Conservation (phyloP, 257 asterid genomes). For the Paulownia fortunei region DNA sequence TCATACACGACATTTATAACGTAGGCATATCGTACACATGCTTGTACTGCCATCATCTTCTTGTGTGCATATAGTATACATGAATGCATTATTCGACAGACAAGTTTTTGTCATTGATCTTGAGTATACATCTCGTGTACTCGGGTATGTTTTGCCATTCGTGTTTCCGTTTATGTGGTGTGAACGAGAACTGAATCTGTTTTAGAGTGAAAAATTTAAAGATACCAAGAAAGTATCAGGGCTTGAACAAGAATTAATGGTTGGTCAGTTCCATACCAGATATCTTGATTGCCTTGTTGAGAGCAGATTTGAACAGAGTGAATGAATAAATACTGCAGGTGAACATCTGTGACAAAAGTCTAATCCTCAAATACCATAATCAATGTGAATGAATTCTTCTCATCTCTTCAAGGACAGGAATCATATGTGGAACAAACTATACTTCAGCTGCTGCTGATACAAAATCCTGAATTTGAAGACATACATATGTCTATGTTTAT, state of each 20-base stretch:
- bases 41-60: not conserved
- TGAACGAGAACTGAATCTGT: not conserved
- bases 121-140: slow-evolving; percentile 14
- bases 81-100: slow-evolving; percentile 21
- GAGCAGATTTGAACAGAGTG: not conserved
- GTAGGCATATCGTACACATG: not conserved
- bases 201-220: slow-evolving; percentile 2
- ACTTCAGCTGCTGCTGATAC: too few species aligned
- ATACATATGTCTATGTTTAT: not conserved
- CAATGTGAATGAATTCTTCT: too few species aligned
- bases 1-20: not conserved
- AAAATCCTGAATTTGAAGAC: not conserved
- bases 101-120: not conserved
- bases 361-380: not conserved
- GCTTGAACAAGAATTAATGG: not conserved
- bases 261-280: not conserved
- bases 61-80: slow-evolving; percentile 29
- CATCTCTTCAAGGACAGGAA: not conserved
- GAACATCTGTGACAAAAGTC: not conserved
- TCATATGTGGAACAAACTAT: not conserved
- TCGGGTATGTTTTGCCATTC: not conserved
- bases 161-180: not conserved
- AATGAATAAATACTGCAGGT: not conserved
- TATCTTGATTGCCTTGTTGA: not conserved
- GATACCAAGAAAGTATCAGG: not conserved